Base-by-base conservation (phyloP, 2,329 filamentous ascomycete genomes). In the Cytospora mali region DNA sequence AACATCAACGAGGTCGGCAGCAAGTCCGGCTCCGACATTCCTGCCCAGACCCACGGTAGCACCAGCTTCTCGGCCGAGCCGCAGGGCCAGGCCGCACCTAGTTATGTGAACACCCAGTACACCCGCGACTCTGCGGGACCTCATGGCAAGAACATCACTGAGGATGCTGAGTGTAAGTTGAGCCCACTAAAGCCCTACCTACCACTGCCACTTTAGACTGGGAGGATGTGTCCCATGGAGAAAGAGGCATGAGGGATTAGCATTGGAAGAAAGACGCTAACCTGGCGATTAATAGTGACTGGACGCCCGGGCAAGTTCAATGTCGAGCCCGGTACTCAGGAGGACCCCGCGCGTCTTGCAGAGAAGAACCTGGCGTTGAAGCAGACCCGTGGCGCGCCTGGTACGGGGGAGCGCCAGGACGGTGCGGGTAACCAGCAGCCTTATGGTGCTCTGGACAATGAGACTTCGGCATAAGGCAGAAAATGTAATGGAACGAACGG, bases 61-160 rank as follows among this genome's bases (percentile, higher is more conserved):
- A 35, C 33, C 35, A 29, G 59, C 11, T 46, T 50, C 18, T 13
- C 28, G 39, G 62, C 63, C 51, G 65, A 62, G 21, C 61, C 57
- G 55, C 67, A 66, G 56, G 68, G 55, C 13, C 64, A 35, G 29
- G 16, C 64, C 10, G 71, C 71, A 18, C 70, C 70, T 6, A 65
- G 58, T 3, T 72, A 72, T 58, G 66, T 68, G 10, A 33, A 54
- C 33, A 58, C 16, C 39, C 62, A 67, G 59, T 53, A 42, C 21
- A 10, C 21, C 13, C 51, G 52, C 10, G 67, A 65, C 28, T n/a
- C 48, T n/a, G 53, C 33, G n/a, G 60, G 65, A 3, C 70, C 70
- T 35, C 67, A 71, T 33, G 71, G 71, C 13, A 69, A 66, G 68
- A 70, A 71, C 53, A 59, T 73, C 33, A 67, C 52, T 4, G 71